Conservation (phyloP, 2,329 filamentous ascomycete species). For the Talaromyces pinophilus region DNA sequence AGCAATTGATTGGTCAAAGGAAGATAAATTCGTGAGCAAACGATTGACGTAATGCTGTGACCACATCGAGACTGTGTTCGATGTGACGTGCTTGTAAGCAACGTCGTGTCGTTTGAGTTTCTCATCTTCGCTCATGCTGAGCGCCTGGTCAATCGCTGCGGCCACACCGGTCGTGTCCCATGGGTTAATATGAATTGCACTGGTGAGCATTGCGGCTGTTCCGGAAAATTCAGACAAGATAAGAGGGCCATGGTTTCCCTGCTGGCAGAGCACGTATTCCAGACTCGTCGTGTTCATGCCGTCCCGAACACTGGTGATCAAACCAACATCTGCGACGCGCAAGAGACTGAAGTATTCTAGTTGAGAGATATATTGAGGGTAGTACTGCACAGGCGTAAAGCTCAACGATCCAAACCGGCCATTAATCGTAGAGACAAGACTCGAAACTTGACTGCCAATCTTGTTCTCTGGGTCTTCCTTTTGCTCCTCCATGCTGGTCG, state of each 20-base stretch:
- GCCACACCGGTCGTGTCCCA: constrained; percentile 89
- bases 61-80: constrained; percentile 85
- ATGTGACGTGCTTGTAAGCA: constrained; percentile 81
- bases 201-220: constrained; percentile 79
- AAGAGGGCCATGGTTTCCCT: constrained; percentile 79
- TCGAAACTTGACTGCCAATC: constrained; percentile 84
- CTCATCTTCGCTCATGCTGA: constrained; percentile 70
- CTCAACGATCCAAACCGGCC: constrained; percentile 83
- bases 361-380: constrained; percentile 84
- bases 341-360: constrained; percentile 96
- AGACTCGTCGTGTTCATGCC: constrained; percentile 98
- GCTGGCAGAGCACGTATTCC: constrained; percentile 92
- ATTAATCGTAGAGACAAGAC: constrained; percentile 88
- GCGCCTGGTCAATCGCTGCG: constrained; percentile 75
- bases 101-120: constrained; percentile 69
- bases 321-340: constrained; percentile 81
- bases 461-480: constrained; percentile 75
- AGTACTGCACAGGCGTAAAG: constrained; percentile 90
- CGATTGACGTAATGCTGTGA: constrained; percentile 76
- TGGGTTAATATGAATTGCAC: constrained; percentile 93
- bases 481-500: constrained; percentile 76
- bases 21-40: constrained; percentile 76
- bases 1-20: constrained; percentile 70
- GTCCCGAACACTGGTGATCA: constrained; percentile 94
- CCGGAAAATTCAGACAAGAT: constrained; percentile 97